Evolutionary conservation across 805 yeast genomes (phyloP).

Genomic region (Saccharomycopsis amapae): DNA sequence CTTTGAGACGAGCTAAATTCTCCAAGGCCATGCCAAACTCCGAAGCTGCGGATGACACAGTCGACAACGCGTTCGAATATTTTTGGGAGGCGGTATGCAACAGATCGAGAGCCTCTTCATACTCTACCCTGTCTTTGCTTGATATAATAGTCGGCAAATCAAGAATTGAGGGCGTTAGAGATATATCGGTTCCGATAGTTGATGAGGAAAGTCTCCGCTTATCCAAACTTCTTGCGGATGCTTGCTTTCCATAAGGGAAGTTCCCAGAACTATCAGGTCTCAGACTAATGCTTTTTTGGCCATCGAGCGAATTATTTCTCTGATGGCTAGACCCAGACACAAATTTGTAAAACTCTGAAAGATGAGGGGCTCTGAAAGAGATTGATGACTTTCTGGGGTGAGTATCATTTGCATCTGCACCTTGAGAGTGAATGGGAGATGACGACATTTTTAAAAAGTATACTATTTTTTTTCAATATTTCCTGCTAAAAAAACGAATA

Average conservation of each 20-base stretch:
- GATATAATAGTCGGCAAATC: conserved; percentile 59
- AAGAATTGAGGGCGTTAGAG: conserved; percentile 39
- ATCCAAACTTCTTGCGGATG: neutral
- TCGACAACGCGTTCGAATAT: conserved; percentile 40
- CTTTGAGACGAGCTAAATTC: conserved; percentile 52
- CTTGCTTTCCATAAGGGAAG: too few species aligned
- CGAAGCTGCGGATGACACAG: conserved; percentile 53
- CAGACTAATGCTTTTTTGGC: conserved; percentile 7
- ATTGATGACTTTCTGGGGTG: conserved; percentile 8
- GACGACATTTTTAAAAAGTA: neutral
- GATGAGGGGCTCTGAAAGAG: conserved; percentile 35
- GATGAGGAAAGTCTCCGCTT: conserved; percentile 12
- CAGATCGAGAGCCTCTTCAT: conserved; percentile 41
- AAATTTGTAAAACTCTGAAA: conserved; percentile 52
- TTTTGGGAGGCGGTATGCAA: conserved; percentile 40
- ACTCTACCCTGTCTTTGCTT: conserved; percentile 47
- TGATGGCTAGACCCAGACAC: conserved; percentile 32
- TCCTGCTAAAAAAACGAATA: neutral
- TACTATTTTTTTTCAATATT: too few species aligned
- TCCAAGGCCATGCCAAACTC: conserved; percentile 69
- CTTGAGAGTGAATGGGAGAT: neutral
- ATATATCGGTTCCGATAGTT: conserved; percentile 11
- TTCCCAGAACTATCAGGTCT: neutral
- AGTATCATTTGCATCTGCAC: neutral
- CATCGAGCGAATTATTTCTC: conserved; percentile 9